Conservation (phyloP, 2,329 filamentous ascomycete species). For the Macrophomina pseudophaseolina region DNA sequence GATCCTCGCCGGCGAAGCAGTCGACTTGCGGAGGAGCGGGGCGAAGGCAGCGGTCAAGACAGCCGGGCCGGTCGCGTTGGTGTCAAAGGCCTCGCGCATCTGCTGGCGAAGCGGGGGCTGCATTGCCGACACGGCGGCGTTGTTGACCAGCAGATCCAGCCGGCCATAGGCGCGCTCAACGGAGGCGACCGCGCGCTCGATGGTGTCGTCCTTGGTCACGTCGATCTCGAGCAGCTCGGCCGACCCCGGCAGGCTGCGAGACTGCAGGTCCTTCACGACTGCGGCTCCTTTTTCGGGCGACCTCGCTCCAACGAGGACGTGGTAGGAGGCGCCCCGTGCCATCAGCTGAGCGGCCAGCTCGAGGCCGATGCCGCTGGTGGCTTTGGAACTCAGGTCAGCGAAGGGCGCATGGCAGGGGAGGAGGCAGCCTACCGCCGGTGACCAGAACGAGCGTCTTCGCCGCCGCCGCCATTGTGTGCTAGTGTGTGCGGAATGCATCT, state of each 20-base stretch:
- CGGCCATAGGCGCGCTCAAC: conserved; percentile 39
- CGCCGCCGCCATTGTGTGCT: background rate
- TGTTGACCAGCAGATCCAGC: conserved; percentile 50
- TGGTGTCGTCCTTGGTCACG: conserved; percentile 49
- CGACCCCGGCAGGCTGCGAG: conserved; percentile 35
- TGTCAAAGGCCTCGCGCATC: conserved; percentile 33
- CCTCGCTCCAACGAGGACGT: conserved; percentile 9
- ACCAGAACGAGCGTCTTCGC: background rate
- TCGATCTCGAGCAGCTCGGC: conserved; percentile 50
- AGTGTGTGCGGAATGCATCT: too few species aligned
- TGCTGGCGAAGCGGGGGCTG: conserved; percentile 30
- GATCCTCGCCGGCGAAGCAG: conserved; percentile 31
- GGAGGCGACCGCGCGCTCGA: conserved; percentile 41
- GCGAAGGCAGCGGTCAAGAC: conserved; percentile 34
- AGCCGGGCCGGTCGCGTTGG: conserved; percentile 38
- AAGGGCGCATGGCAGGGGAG: background rate
- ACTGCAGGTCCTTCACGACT: conserved; percentile 35
- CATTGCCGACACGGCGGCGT: conserved; percentile 54
- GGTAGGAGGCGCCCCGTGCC: conserved; percentile 40
- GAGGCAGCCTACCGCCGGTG: background rate
- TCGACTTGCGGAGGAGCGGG: conserved; percentile 14
- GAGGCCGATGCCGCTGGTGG: conserved; percentile 56
- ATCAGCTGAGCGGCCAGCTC: conserved; percentile 49
- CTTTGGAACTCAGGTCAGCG: conserved; percentile 32
- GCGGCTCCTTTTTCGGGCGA: conserved; percentile 33